Conservation (phyloP, 805 yeast species). For the Schizosaccharomyces lindneri region DNA sequence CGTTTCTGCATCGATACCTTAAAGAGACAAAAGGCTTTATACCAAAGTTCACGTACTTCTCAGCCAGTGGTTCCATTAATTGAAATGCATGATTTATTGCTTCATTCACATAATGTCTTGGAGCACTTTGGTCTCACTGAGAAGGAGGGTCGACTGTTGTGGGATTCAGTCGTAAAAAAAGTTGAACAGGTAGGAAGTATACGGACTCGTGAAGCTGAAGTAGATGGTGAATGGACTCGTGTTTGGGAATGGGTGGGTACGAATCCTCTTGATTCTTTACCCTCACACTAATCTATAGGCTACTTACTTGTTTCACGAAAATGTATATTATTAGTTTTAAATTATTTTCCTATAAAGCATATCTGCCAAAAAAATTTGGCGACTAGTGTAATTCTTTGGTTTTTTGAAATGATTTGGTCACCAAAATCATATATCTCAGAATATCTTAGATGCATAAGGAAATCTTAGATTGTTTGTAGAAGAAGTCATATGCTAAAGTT, state of each 20-base stretch:
- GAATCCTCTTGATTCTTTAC: not conserved
- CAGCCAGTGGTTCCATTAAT: not conserved
- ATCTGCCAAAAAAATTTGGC: too few species aligned
- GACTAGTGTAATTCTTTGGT: too few species aligned
- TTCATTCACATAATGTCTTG: not conserved
- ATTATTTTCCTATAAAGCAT: too few species aligned
- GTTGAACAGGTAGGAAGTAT: not conserved
- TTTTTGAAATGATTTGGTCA: too few species aligned
- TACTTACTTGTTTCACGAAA: not conserved
- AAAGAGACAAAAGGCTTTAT: not conserved
- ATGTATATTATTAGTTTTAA: too few species aligned
- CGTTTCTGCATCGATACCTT: not conserved
- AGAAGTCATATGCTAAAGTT: too few species aligned
- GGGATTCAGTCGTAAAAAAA: not conserved
- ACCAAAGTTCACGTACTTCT: not conserved
- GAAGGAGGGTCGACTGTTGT: not conserved
- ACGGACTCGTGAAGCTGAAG: not conserved
- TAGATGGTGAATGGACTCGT: not conserved
- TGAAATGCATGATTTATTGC: not conserved
- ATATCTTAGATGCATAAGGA: too few species aligned
- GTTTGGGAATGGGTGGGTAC: not conserved
- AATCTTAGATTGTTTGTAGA: too few species aligned
- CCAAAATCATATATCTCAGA: too few species aligned
- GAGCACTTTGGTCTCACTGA: not conserved
- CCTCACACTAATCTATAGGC: not conserved